Evolutionary conservation across 2,329 filamentous ascomycete genomes (phyloP).

Genomic region (Fusarium pseudonygamai): DNA sequence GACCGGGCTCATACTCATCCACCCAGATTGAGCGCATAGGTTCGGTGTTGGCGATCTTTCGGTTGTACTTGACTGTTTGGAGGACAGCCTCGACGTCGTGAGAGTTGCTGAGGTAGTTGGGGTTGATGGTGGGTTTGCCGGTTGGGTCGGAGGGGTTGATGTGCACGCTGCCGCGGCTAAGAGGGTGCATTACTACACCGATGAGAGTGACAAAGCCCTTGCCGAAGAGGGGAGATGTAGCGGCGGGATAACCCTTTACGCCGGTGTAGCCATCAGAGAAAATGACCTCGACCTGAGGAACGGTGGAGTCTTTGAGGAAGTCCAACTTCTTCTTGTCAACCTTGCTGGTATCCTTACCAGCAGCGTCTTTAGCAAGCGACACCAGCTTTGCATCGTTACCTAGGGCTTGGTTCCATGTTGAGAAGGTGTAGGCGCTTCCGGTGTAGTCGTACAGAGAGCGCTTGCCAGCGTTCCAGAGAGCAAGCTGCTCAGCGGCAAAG

Average conservation of each 20-base stretch:
- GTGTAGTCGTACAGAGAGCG: slow-evolving; percentile 37
- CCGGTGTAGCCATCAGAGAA: slow-evolving; percentile 46
- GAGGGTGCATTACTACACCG: slow-evolving; percentile 68
- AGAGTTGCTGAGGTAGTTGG: slow-evolving; percentile 41
- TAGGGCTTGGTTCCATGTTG: slow-evolving; percentile 35
- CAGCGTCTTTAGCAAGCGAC: slow-evolving; percentile 36
- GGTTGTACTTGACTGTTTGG: slow-evolving; percentile 45
- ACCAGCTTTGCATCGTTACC: slow-evolving; percentile 20
- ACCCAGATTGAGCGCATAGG: slow-evolving; percentile 46
- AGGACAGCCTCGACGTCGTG: slow-evolving; percentile 47
- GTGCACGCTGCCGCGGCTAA: slow-evolving; percentile 49
- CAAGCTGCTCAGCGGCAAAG: slow-evolving; percentile 29
- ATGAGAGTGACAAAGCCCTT: slow-evolving; percentile 57
- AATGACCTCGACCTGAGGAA: slow-evolving; percentile 44
- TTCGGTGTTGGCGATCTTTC: slow-evolving; percentile 45
- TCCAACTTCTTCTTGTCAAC: slow-evolving; percentile 53
- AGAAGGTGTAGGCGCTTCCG: slow-evolving; percentile 30
- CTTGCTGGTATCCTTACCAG: slow-evolving; percentile 41
- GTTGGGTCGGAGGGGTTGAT: slow-evolving; percentile 28
- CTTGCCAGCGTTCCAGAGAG: slow-evolving; percentile 31
- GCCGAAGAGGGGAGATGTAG: slow-evolving; percentile 34
- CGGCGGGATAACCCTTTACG: slow-evolving; percentile 43
- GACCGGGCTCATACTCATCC: slow-evolving; percentile 47
- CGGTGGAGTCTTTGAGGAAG: slow-evolving; percentile 46
- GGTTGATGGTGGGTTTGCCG: slow-evolving; percentile 37